phyloP scores from a whole-genome alignment of 495 filamentous ascomycete genomes.

The Letharia columbiana region DNA sequence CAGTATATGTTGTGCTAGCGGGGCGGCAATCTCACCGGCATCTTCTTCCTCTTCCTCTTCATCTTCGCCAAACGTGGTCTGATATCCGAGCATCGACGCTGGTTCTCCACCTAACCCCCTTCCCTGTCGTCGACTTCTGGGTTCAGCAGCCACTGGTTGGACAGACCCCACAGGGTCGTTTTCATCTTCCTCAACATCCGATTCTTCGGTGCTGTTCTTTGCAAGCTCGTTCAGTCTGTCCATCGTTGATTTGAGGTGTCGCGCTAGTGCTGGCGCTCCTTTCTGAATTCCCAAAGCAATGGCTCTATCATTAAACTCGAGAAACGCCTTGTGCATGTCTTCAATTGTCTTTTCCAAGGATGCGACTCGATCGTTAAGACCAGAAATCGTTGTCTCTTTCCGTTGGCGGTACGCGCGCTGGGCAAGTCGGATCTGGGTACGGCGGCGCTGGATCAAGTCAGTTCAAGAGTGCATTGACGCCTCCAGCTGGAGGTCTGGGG shows the following conservation, averaged over 20 bases:
- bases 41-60: slow-evolving; percentile 14
- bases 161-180: slow-evolving; percentile 18
- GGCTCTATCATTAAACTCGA: slow-evolving; percentile 56
- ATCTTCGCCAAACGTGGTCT: slow-evolving; percentile 14
- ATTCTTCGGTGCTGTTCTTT: slow-evolving; percentile 29
- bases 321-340: slow-evolving; percentile 65
- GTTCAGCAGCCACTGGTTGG: slow-evolving; percentile 16
- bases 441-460: slow-evolving; percentile 50
- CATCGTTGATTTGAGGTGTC: slow-evolving; percentile 39
- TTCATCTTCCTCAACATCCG: slow-evolving; percentile 29
- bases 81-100: slow-evolving; percentile 11
- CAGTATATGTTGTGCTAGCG: background rate
- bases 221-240: slow-evolving; percentile 41
- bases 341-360: slow-evolving; percentile 58
- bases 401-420: slow-evolving; percentile 78
- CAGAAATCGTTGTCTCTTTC: slow-evolving; percentile 73
- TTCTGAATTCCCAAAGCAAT: slow-evolving; percentile 41
- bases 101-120: background rate
- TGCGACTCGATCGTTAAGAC: slow-evolving; percentile 57
- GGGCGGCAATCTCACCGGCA: slow-evolving; percentile 15
- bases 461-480: background rate
- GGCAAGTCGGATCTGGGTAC: slow-evolving; percentile 81
- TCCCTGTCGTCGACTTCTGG: background rate
- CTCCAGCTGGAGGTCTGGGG: background rate
- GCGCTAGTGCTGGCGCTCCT: slow-evolving; percentile 30